These are phyloP conservation scores for Gentiana dahurica DNA, from an alignment of 257 asterid genomes.

Conservation along the genomic window DNA sequence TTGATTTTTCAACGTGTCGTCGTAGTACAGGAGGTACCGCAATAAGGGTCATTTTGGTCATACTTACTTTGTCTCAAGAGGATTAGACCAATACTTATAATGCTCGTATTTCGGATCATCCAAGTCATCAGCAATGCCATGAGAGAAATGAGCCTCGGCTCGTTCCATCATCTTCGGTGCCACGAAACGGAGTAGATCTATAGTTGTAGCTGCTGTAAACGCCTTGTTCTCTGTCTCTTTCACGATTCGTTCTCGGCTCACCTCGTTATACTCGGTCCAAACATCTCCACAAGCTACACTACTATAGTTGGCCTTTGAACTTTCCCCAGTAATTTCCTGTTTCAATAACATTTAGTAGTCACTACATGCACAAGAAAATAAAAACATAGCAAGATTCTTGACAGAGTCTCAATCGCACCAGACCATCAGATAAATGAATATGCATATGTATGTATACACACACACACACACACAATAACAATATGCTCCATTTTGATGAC, in stretches of 20 bases:
- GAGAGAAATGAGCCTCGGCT: constrained; percentile 82
- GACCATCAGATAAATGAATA: too few species aligned
- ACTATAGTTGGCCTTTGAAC: constrained; percentile 6
- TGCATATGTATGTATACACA: too few species aligned
- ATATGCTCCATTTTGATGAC: too few species aligned
- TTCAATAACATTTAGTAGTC: neutral
- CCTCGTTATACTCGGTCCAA: constrained; percentile 71
- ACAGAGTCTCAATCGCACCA: too few species aligned
- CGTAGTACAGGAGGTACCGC: too few species aligned
- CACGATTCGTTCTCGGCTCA: constrained; percentile 41
- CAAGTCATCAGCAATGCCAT: constrained; percentile 72
- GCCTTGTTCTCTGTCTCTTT: constrained; percentile 42
- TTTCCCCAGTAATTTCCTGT: constrained; percentile 17
- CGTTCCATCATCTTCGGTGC: constrained; percentile 89
- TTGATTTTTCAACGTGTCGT: too few species aligned
- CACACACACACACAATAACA: too few species aligned
- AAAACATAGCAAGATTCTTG: too few species aligned
- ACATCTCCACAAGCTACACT: constrained; percentile 44
- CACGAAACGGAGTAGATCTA: constrained; percentile 55
- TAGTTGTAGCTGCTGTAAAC: constrained; percentile 43
- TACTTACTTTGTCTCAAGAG: constrained; percentile 77
- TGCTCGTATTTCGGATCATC: constrained; percentile 68
- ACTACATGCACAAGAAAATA: too few species aligned
- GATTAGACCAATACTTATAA: constrained; percentile 92
- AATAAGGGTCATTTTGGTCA: too few species aligned